Base-by-base conservation (phyloP, 257 asterid species). In the Lycium barbarum region DNA sequence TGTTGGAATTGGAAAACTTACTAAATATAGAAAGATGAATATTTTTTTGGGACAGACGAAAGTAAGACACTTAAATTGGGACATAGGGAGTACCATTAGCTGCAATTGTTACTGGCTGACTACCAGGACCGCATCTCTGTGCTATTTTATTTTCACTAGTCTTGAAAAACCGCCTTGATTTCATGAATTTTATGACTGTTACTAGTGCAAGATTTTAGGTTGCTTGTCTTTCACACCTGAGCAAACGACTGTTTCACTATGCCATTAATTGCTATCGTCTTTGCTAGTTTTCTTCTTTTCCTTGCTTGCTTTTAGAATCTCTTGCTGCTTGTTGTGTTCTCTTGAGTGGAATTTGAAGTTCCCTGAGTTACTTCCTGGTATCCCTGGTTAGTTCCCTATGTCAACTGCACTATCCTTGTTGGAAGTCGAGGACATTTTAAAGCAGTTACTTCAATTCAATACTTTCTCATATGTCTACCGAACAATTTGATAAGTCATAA, bases 291-390 rank as follows among this genome's bases (percentile, higher is more conserved):
- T 68, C 13, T 68, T 68, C 78, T 15, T 36, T 68, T 68, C 76
- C 20, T 36, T 67, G 76, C 76, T 67, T 67, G 51, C 22, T 67
- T n/a, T 70, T 22, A 35, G 45, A 26, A 22, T 26, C 43, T 7
- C 62, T 76, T 51, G 81, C 62, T 2, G 14, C 45, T 51, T 51
- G 59, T 76, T 76, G 14, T 49, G 62, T 26, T 76, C 43, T 7
- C 15, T 74, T 76, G 6, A 36, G 20, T 49, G 22, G 81, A 22
- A 49, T 22, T 49, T 49, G 17, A 49, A 13, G 81, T 22, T 74
- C 13, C 62, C 38, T 49, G 33, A 74, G 45, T 74, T 74, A 74
- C 81, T 49, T 74, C 81, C 81, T 20, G 62, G 36, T 74, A 74
- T 13, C 43, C 62, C 22, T 22, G 63, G 63, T 76, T 76, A 51